These are phyloP conservation scores for Neofusicoccum umdonicola DNA, from an alignment of 2,329 filamentous ascomycete species.

Conservation along the genomic window DNA sequence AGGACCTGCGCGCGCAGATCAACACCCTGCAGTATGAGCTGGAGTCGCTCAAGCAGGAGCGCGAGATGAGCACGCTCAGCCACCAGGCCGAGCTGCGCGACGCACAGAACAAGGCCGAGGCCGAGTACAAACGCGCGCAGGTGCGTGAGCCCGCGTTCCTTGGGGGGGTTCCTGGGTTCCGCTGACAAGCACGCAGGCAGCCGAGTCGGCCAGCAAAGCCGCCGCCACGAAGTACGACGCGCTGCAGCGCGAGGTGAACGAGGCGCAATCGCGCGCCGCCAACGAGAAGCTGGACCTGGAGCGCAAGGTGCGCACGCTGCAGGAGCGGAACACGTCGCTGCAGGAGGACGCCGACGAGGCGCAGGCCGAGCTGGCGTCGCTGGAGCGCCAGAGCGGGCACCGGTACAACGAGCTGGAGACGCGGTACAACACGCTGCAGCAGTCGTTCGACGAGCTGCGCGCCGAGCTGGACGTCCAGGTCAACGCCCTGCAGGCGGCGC, in stretches of 20 bases:
- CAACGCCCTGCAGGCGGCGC: conserved; percentile 56
- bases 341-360: conserved; percentile 83
- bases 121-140: conserved; percentile 71
- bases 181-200: conserved; percentile 35
- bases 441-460: conserved; percentile 59
- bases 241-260: conserved; percentile 54
- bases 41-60: conserved; percentile 82
- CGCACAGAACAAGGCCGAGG: conserved; percentile 74
- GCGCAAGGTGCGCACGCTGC: conserved; percentile 52
- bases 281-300: conserved; percentile 58
- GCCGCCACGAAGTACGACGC: conserved; percentile 55
- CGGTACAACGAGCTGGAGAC: conserved; percentile 60
- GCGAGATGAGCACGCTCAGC: conserved; percentile 73
- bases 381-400: conserved; percentile 63
- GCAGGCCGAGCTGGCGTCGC: conserved; percentile 69
- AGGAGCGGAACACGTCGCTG: conserved; percentile 70
- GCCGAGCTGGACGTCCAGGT: conserved; percentile 59
- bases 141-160: conserved; percentile 28
- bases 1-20: conserved; percentile 85
- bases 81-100: conserved; percentile 84
- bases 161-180: background rate
- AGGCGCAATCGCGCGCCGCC: conserved; percentile 51
- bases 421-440: conserved; percentile 58
- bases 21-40: conserved; percentile 86
- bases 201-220: conserved; percentile 52